These are phyloP conservation scores for Didymellaceae sp. DNA, from an alignment of 2,329 filamentous ascomycete species.

Conservation along the genomic window DNA sequence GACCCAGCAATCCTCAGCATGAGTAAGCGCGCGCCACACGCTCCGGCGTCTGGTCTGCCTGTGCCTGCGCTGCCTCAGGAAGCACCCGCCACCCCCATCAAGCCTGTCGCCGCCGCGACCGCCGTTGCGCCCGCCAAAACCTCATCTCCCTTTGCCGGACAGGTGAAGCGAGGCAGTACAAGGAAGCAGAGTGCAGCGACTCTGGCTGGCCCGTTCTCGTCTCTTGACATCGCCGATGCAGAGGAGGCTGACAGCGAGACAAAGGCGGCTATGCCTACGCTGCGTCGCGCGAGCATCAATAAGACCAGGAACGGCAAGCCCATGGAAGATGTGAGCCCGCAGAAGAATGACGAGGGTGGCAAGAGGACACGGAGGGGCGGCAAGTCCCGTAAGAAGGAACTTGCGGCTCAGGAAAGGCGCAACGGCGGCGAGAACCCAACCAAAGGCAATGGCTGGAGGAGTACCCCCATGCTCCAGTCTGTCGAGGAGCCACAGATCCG, in stretches of 20 bases:
- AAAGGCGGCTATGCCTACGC: constrained; percentile 29
- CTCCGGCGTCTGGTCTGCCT: constrained; percentile 17
- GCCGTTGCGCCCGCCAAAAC: constrained; percentile 42
- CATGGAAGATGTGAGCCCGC: constrained; percentile 43
- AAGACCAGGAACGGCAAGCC: constrained; percentile 51
- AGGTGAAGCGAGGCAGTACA: constrained; percentile 35
- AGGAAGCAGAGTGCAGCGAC: constrained; percentile 49
- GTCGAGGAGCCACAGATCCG: constrained; percentile 49
- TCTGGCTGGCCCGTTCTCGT: constrained; percentile 49
- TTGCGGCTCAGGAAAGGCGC: constrained; percentile 50
- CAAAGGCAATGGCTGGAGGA: constrained; percentile 70
- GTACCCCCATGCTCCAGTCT: constrained; percentile 71
- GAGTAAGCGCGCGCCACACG: constrained; percentile 42
- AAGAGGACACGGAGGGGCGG: constrained; percentile 55
- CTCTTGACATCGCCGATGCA: constrained; percentile 49
- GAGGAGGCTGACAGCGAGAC: constrained; percentile 47
- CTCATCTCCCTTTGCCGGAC: constrained; percentile 48
- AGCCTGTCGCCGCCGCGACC: constrained; percentile 45
- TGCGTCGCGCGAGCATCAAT: constrained; percentile 47
- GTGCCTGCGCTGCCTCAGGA: constrained; percentile 40
- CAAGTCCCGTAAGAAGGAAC: constrained; percentile 55
- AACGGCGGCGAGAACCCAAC: constrained; percentile 44
- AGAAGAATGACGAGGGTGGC: constrained; percentile 48
- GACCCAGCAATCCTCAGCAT: constrained; percentile 85
- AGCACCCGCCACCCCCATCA: constrained; percentile 53